These are phyloP conservation scores for Alectoria sarmentosa DNA, from an alignment of 495 filamentous ascomycete genomes.

Conservation along the genomic window DNA sequence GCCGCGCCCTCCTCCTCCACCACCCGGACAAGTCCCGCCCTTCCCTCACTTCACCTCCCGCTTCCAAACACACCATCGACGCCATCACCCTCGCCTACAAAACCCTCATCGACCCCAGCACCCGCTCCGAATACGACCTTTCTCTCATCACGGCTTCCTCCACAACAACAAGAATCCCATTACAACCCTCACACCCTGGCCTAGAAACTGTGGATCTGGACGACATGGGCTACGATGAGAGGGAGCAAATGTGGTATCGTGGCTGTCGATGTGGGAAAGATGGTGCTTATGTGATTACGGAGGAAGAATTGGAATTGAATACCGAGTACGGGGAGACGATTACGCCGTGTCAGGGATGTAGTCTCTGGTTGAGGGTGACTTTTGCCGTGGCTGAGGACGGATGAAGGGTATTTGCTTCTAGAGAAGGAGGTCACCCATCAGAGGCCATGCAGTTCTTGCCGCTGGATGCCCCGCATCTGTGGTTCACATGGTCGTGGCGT, in stretches of 20 bases:
- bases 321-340: constrained; percentile 49
- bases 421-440: neutral
- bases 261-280: constrained; percentile 76
- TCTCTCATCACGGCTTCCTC: constrained; percentile 4
- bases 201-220: constrained; percentile 80
- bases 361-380: constrained; percentile 59
- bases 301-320: constrained; percentile 58
- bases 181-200: constrained; percentile 36
- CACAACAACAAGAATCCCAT: neutral
- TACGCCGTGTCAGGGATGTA: constrained; percentile 62
- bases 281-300: constrained; percentile 60
- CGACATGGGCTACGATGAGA: constrained; percentile 55
- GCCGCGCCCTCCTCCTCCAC: constrained; percentile 64
- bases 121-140: constrained; percentile 61
- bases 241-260: constrained; percentile 49
- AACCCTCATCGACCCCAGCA: constrained; percentile 51
- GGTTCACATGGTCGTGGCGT: neutral
- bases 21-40: constrained; percentile 68
- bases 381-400: constrained; percentile 50
- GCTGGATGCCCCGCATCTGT: neutral
- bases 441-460: neutral
- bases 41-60: constrained; percentile 15
- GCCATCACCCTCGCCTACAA: constrained; percentile 72
- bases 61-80: constrained; percentile 50
- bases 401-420: neutral